Evolutionary conservation across 163 green algal species (phyloP), one percentile per base, ranked within the genome.

Genomic region (Scenedesmus sp.): DNA sequence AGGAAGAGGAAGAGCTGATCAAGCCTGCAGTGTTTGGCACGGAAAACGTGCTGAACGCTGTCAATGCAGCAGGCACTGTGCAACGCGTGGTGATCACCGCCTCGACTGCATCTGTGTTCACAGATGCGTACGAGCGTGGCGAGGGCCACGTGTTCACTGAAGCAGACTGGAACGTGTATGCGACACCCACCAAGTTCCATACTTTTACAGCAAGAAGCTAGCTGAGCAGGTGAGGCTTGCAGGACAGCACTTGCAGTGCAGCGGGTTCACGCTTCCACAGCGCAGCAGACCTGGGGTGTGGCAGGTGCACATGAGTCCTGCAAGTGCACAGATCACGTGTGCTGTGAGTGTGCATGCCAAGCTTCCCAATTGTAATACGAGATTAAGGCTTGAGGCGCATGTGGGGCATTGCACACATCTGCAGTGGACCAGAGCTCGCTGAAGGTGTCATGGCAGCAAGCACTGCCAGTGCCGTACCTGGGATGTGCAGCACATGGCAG

Each of bases 161-260:
- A 80, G 83, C 49, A 15, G 85, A 90, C 91, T 90, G 89, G 89
- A 91, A 91, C 42, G 42, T 86, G 20, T 89, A 5, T 30, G 43
- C 61, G 3, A 70, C 80, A 37, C 42, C 80, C 44, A 76, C 40
- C 35, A 85, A 89, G 37, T 89, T 87, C 72, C 93, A 22, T 95
- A 96, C 90, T 92, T 81, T 85, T 93, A 93, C 82, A 93, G 79
- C 82, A 96, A 96, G 81, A 93, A 81, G 80, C n/a, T 89, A 59
- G 93, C 93, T 10, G 94, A 96, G 83, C 53, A 89, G 86, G 87
- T 90, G 72, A 70, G 70, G 30, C 16, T 46, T 40, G 59, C 49
- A 73, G 81, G 73, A 83, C 15, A 70, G 80, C 80, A 16, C 20
- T 15, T 46, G 80, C 79, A 85, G 79, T 13, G 30, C 3, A 78